Evolutionary conservation across 2,329 filamentous ascomycete species (phyloP).

Genomic region (Fusarium lyarnte): DNA sequence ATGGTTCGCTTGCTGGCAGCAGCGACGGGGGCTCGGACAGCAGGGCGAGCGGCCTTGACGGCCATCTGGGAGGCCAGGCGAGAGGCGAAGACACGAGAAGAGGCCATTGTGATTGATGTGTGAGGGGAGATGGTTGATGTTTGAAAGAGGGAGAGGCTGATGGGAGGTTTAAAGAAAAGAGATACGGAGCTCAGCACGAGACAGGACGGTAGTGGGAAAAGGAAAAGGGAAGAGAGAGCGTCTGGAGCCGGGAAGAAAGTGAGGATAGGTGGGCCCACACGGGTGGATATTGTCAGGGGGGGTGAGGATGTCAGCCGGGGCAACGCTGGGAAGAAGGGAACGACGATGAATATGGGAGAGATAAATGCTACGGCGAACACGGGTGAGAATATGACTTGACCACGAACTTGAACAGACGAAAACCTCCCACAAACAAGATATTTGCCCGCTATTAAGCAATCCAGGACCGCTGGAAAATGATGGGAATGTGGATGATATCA

Average conservation of each 20-base stretch:
- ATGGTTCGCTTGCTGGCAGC: constrained; percentile 79
- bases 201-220: constrained; percentile 50
- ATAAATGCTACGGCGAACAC: constrained; percentile 43
- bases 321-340: constrained; percentile 45
- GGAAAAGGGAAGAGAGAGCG: constrained; percentile 55
- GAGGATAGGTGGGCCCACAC: constrained; percentile 51
- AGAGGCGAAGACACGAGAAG: constrained; percentile 79
- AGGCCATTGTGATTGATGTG: constrained; percentile 78
- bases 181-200: constrained; percentile 48
- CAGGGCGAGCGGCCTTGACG: constrained; percentile 81
- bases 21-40: constrained; percentile 71
- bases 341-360: constrained; percentile 43
- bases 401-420: constrained; percentile 4
- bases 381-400: constrained; percentile 30
- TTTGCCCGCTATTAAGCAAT: constrained; percentile 8
- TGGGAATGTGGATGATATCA: constrained; percentile 17
- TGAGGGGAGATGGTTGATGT: constrained; percentile 48
- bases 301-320: constrained; percentile 49
- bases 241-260: constrained; percentile 49
- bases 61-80: constrained; percentile 81
- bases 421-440: background rate
- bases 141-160: constrained; percentile 44
- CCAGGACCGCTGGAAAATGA: constrained; percentile 16
- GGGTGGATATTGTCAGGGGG: constrained; percentile 46
- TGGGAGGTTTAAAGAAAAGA: constrained; percentile 48